Conservation (phyloP, 2,329 filamentous ascomycete species). For the Rutstroemia sp. region DNA sequence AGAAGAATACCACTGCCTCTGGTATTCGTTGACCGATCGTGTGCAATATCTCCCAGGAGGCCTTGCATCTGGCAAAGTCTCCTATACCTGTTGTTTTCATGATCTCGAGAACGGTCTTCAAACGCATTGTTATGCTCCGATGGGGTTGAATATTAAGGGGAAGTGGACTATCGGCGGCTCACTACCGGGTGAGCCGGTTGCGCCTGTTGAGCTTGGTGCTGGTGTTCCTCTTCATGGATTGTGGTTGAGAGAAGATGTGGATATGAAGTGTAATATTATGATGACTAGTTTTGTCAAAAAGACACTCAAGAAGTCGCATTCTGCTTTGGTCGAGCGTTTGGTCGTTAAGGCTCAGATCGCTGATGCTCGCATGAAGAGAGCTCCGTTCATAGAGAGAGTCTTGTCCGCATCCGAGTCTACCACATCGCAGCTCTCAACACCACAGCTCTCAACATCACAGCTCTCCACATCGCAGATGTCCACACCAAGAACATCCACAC, state of each 20-base stretch:
- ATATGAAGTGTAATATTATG: slow-evolving; percentile 72
- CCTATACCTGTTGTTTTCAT: slow-evolving; percentile 75
- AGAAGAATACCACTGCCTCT: slow-evolving; percentile 65
- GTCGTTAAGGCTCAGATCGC: slow-evolving; percentile 40
- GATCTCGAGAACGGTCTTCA: slow-evolving; percentile 65
- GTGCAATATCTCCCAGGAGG: slow-evolving; percentile 65
- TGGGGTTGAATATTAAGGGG: slow-evolving; percentile 70
- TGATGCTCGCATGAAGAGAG: slow-evolving; percentile 15
- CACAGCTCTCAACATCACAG: background rate
- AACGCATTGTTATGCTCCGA: slow-evolving; percentile 77
- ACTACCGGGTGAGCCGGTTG: slow-evolving; percentile 60
- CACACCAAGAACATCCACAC: background rate
- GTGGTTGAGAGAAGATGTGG: slow-evolving; percentile 79
- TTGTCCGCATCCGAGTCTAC: background rate
- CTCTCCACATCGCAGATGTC: background rate
- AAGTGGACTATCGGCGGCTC: slow-evolving; percentile 72
- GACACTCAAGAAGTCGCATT: slow-evolving; percentile 71
- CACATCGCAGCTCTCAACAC: background rate
- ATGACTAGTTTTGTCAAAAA: slow-evolving; percentile 73
- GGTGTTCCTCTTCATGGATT: slow-evolving; percentile 60
- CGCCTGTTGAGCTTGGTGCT: slow-evolving; percentile 59
- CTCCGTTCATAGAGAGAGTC: slow-evolving; percentile 8
- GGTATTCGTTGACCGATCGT: slow-evolving; percentile 75
- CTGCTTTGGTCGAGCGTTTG: slow-evolving; percentile 59
- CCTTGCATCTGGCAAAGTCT: slow-evolving; percentile 58